A percentile compares a stretch with the other conserved stretches of the same genome.
Conservation (phyloP, 208 protist genomes). For the Acanthamoeba polyphaga region DNA sequence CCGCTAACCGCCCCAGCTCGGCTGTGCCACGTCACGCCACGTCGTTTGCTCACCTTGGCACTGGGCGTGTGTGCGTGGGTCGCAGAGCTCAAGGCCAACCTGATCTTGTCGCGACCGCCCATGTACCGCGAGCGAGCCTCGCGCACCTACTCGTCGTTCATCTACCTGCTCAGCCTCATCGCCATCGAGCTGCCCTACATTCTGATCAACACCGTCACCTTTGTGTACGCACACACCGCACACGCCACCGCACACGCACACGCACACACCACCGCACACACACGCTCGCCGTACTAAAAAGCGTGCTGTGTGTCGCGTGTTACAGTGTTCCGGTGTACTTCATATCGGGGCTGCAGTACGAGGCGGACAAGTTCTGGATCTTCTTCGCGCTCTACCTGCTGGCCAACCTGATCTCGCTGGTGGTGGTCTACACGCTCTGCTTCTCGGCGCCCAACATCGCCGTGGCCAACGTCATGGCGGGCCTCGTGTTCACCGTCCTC, state of each 20-base stretch:
- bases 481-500: not conserved
- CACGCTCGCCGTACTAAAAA: too few relatives aligned
- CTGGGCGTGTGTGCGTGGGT: too few relatives aligned
- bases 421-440: not conserved
- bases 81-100: not conserved
- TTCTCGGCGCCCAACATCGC: not conserved
- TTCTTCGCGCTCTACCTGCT: constrained; percentile 34
- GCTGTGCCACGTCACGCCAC: not conserved
- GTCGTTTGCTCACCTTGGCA: too few relatives aligned
- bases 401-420: not conserved
- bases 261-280: too few relatives aligned
- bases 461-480: not conserved
- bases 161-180: not conserved
- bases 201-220: not conserved
- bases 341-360: constrained; percentile 34
- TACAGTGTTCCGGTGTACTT: constrained; percentile 5
- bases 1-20: not conserved
- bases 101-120: not conserved
- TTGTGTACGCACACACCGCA: not conserved
- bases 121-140: not conserved
- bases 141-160: not conserved
- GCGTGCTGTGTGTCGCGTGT: not conserved
- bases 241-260: too few relatives aligned
- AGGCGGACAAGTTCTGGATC: constrained; percentile 43
- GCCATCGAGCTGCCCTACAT: not conserved